Evolutionary conservation across 1,284 basidiomycete species (phyloP).

Genomic region (Wallemia mellicola): DNA sequence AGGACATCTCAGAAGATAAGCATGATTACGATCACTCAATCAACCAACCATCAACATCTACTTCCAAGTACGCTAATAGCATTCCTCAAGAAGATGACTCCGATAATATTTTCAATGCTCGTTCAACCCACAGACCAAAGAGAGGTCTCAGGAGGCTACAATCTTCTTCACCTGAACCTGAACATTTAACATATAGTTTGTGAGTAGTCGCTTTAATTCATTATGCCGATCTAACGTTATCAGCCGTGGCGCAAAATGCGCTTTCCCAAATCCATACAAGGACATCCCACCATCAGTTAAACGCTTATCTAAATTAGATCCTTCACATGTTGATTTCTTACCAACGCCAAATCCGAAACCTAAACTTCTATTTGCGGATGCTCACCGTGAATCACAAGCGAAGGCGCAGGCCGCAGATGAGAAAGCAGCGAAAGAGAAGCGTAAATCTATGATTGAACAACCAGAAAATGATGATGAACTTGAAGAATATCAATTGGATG

Average conservation of each 20-base stretch:
- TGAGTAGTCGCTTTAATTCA: background rate
- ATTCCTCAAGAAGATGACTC: background rate
- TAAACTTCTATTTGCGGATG: background rate
- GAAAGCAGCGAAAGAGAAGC: background rate
- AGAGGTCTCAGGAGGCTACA: background rate
- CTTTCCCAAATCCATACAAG: background rate
- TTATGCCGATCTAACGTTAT: background rate
- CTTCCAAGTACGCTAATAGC: background rate
- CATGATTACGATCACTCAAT: background rate
- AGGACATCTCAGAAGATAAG: background rate
- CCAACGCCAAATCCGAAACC: background rate
- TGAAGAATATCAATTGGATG: background rate
- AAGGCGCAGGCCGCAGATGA: background rate
- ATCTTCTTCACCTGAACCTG: background rate
- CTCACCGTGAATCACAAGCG: background rate
- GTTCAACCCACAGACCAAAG: background rate
- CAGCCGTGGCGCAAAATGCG: background rate
- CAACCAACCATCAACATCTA: background rate
- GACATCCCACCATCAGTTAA: background rate
- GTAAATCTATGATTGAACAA: background rate
- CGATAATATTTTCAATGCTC: background rate
- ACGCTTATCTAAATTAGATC: background rate
- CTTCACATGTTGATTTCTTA: background rate
- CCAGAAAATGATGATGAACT: background rate
- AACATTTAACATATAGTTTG: background rate